Conservation (phyloP, 108 stramenopile genomes). For the Fistulifera solaris region DNA sequence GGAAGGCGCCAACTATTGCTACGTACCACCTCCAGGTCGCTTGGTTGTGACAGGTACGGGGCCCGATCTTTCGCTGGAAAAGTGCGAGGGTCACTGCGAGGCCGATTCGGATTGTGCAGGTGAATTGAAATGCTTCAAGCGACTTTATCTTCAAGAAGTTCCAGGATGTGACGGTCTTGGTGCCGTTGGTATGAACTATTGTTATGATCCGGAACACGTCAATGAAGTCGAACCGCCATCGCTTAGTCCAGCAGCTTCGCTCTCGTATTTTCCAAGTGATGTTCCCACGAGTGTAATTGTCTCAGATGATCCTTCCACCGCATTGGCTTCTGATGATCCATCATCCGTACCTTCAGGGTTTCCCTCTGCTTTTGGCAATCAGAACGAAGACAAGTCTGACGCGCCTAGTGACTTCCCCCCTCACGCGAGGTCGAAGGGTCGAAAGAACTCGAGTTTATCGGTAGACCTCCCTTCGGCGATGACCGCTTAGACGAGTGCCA, state of each 20-base stretch:
- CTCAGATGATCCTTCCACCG: too few species aligned
- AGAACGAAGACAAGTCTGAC: too few species aligned
- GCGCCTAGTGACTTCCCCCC: too few species aligned
- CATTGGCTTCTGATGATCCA: too few species aligned
- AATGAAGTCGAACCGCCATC: too few species aligned
- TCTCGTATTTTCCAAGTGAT: too few species aligned
- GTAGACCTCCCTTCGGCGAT: neutral
- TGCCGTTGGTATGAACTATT: neutral
- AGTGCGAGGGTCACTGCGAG: slow-evolving; percentile 39
- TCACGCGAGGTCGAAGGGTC: too few species aligned
- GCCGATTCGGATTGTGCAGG: slow-evolving; percentile 28
- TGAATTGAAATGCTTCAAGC: slow-evolving; percentile 19
- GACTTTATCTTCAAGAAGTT: slow-evolving; percentile 3
- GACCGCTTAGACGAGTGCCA: slow-evolving; percentile 34
- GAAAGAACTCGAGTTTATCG: too few species aligned
- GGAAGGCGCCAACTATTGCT: slow-evolving; percentile 25
- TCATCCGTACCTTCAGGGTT: too few species aligned
- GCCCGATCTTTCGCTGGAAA: neutral
- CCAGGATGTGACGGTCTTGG: slow-evolving; percentile 22
- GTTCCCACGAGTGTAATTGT: too few species aligned
- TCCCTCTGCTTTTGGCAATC: too few species aligned
- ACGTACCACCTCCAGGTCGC: neutral
- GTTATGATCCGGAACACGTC: neutral
- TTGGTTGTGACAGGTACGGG: neutral
- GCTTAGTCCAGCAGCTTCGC: too few species aligned